Evolutionary conservation across 164 flowering plant genomes (phyloP), one percentile per base, ranked within the genome.

Genomic region (Tetracentron sinense): DNA sequence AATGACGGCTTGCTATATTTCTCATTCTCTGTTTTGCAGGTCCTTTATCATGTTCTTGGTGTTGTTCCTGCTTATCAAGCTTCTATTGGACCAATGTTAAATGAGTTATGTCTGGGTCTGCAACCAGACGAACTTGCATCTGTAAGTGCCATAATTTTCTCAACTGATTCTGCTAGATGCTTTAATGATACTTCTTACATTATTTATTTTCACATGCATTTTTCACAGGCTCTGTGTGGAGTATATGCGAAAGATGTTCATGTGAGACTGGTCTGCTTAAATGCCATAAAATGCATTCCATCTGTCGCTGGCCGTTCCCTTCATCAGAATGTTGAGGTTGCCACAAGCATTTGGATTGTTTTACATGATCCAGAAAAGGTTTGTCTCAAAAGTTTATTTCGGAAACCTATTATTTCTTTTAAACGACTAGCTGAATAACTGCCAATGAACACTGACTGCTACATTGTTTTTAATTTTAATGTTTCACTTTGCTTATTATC

Each of bases 341-440:
- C 92, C 33, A 90, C 97, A 59, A 77, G 88, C 79, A 82, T 95
- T 68, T 95, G 99, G 99, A 85, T 95, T 73, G 96, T 97, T 52
- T 74, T 90, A 55, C 97, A 95, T 78, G 99, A 95, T 75, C 81
- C 86, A 12, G 97, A 92, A 50, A 95, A 95, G 97, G 99, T 92
- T 42, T 53, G 71, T 22, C 26, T 21, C 28, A 15, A 59, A 10
- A 23, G 10, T 6, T 17, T 11, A n/a, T 42, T 25, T 26, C 1
- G 17, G 1, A 42, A 46, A 16, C 33, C 25, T 8, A 8, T n/a
- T 38, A 12, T 38, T 38, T 33, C 6, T 33, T 16, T 44, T 25
- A 4, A 12, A 44, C 19, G 27, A 15, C 21, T 2, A 23, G 1
- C 12, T 56, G 35, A 8, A 28, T 38, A 16, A 8, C 8, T 4